phyloP scores from a whole-genome alignment of 805 yeast genomes.

The Nakazawaea populi region DNA sequence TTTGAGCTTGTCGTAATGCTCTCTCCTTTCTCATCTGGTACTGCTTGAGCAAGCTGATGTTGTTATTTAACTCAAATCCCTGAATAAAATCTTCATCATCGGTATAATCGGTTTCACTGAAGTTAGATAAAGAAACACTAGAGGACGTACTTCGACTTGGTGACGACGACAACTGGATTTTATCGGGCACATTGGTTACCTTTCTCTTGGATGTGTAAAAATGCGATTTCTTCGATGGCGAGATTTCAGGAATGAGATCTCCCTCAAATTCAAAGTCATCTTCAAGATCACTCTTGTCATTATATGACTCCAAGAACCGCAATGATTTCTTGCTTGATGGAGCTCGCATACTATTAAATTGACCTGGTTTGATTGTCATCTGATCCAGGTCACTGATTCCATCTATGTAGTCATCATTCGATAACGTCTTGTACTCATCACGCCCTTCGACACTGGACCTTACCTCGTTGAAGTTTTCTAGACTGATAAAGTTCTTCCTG shows the following conservation, averaged over 20 bases:
- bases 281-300: slow-evolving; percentile 26
- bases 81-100: slow-evolving; percentile 9
- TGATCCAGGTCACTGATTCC: background rate
- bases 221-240: background rate
- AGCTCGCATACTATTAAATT: background rate
- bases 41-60: slow-evolving; percentile 8
- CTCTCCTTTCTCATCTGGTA: slow-evolving; percentile 6
- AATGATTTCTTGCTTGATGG: slow-evolving; percentile 1
- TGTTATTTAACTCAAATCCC: slow-evolving; percentile 9
- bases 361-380: background rate
- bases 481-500: background rate
- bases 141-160: slow-evolving; percentile 8
- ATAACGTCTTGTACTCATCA: background rate
- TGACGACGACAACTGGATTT: background rate
- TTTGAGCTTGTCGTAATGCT: slow-evolving; percentile 8
- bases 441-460: background rate
- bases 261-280: slow-evolving; percentile 32
- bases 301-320: background rate
- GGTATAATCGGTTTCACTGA: slow-evolving; percentile 9
- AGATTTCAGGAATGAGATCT: background rate
- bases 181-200: background rate
- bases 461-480: slow-evolving; percentile 3
- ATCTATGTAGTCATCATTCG: background rate
- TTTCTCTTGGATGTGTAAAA: background rate
- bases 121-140: background rate